Evolutionary conservation across 306 rosid species (phyloP), one percentile per base, ranked within the genome.

Genomic region (Arachis hypogaea): DNA sequence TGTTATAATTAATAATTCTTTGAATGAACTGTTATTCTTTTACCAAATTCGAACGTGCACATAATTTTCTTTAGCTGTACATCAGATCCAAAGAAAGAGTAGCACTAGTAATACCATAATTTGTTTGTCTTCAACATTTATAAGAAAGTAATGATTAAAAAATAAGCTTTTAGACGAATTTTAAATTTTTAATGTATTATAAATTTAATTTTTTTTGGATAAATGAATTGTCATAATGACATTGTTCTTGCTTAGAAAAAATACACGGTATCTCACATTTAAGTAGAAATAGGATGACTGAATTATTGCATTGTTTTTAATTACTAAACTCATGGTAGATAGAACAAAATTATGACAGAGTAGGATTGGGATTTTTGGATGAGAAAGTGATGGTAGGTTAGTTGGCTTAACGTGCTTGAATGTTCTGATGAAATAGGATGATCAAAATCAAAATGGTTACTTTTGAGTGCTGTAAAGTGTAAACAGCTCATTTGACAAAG

Each of bases 361-460:
- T 57, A 65, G 36, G 68, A 28, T 33, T 46, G 3, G 22, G 71
- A 67, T 59, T 60, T 54, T 56, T 44, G 33, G 72, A 66, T 69
- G 47, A 68, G 22, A 45, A 56, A 46, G 55, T 67, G 66, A 58
- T 66, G 58, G 70, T 57, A 47, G 65, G 8, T 65, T 70, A 60
- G 50, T 11, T 45, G 72, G 72, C 12, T 63, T 46, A 1, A 74
- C 68, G 51, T 28, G 72, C 52, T 79, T 29, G 47, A 30, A 11
- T 72, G 69, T 65, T 30, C 36, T n/a, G 55, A 7, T 63, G 28
- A 52, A 14, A 47, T 45, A 49, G 51, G 70, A 59, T 51, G 78
- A 61, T 59, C 29, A 33, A 3, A 47, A 44, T 61, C 44, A 28
- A 60, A 58, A 8, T 75, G 54, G 76, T 63, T 50, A 58, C 14